Conservation (phyloP, 2,329 filamentous ascomycete genomes). For the Cladosporium austrohemisphaericum region DNA sequence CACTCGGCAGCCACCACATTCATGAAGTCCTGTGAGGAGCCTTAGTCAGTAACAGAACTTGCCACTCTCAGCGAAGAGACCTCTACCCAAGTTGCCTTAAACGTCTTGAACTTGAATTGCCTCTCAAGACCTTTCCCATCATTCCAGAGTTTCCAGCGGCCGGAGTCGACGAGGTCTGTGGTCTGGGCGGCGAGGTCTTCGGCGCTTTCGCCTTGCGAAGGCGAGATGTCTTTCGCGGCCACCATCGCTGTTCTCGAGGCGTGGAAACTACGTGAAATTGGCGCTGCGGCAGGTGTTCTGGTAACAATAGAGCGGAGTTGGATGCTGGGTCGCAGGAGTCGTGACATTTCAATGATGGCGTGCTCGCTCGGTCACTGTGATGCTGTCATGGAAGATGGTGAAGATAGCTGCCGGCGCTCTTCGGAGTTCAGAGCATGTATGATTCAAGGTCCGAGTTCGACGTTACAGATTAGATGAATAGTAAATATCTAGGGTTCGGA, state of each 20-base stretch:
- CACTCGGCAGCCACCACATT: conserved; percentile 66
- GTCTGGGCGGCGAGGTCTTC: conserved; percentile 21
- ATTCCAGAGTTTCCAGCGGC: conserved; percentile 32
- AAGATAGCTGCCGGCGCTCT: too few species aligned
- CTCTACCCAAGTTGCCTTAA: conserved; percentile 39
- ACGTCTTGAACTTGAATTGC: conserved; percentile 37
- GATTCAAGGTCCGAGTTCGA: too few species aligned
- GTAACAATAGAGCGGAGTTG: not conserved
- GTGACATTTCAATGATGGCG: not conserved
- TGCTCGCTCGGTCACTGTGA: not conserved
- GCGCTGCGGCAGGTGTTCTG: not conserved
- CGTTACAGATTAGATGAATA: too few species aligned
- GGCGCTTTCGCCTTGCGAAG: conserved; percentile 23
- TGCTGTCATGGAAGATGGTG: too few species aligned
- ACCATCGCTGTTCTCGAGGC: conserved; percentile 17
- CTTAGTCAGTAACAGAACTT: too few species aligned
- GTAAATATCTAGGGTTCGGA: too few species aligned
- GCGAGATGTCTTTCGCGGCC: conserved; percentile 16
- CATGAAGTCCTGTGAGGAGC: conserved; percentile 62
- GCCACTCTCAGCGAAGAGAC: too few species aligned
- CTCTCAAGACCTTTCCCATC: conserved; percentile 34
- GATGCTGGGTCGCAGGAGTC: not conserved
- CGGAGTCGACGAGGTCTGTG: conserved; percentile 25
- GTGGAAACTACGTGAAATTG: conserved; percentile 9
- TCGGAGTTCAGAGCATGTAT: too few species aligned